A percentile compares a stretch with the other conserved stretches of the same genome.
Evolutionary conservation across 495 filamentous ascomycete species (phyloP).

Genomic region (Penicillium macrosclerotiorum): DNA sequence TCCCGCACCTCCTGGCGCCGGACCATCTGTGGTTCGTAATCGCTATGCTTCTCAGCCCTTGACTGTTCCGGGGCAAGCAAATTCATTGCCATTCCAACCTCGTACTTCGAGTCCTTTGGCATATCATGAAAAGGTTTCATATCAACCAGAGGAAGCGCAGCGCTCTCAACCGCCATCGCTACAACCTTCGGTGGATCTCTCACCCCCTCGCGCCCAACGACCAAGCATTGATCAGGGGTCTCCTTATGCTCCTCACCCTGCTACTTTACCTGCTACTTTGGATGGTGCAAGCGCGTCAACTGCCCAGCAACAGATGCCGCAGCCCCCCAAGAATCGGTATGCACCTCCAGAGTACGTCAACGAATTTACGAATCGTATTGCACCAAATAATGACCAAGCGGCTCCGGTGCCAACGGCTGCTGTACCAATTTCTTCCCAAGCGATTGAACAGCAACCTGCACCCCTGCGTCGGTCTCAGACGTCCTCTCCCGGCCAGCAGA

Average conservation of each 20-base stretch:
- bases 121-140: slow-evolving; percentile 50
- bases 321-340: slow-evolving; percentile 36
- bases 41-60: slow-evolving; percentile 52
- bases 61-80: slow-evolving; percentile 38
- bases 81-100: slow-evolving; percentile 67
- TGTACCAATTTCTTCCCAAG: slow-evolving; percentile 22
- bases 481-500: slow-evolving; percentile 68
- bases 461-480: slow-evolving; percentile 78
- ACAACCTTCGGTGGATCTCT: slow-evolving; percentile 25
- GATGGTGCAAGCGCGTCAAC: slow-evolving; percentile 7
- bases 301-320: slow-evolving; percentile 25
- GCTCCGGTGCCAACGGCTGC: slow-evolving; percentile 37
- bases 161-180: slow-evolving; percentile 25
- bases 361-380: slow-evolving; percentile 51
- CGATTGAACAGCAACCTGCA: slow-evolving; percentile 30
- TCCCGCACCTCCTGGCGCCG: slow-evolving; percentile 43
- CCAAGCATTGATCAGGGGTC: slow-evolving; percentile 20
- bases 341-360: slow-evolving; percentile 49
- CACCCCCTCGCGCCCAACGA: slow-evolving; percentile 20
- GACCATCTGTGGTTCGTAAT: slow-evolving; percentile 38
- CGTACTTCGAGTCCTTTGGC: slow-evolving; percentile 84
- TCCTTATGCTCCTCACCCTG: slow-evolving; percentile 10
- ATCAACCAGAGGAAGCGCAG: slow-evolving; percentile 29
- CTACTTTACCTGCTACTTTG: slow-evolving; percentile 4
- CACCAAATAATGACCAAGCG: slow-evolving; percentile 39